Conservation (phyloP, 176 grass and related monocot species). For the Lolium perenne region DNA sequence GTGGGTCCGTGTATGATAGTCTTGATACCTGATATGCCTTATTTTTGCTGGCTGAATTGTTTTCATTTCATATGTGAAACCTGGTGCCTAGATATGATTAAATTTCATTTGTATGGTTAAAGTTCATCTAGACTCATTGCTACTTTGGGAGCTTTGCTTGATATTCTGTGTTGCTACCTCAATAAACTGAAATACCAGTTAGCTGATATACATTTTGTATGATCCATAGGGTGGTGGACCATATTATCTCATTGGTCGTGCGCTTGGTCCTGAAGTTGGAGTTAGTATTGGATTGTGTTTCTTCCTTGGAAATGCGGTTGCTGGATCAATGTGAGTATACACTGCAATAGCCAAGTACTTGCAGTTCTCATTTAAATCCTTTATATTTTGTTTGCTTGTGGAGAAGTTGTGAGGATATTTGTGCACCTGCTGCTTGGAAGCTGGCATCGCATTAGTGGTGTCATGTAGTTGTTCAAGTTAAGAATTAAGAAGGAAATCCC, state of each 20-base stretch:
- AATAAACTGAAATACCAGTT: constrained; percentile 5
- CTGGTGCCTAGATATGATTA: background rate
- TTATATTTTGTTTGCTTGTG: background rate
- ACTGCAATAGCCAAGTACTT: constrained; percentile 28
- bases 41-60: background rate
- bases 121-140: constrained; percentile 14
- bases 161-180: constrained; percentile 3
- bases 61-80: no score
- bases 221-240: constrained; percentile 86
- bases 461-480: constrained; percentile 7
- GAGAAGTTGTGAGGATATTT: constrained; percentile 21
- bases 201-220: constrained; percentile 35
- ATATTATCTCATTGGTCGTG: constrained; percentile 98
- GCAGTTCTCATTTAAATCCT: background rate
- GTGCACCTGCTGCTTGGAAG: constrained; percentile 26
- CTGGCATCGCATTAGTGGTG: background rate
- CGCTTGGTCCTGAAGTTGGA: constrained; percentile 99
- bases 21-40: background rate
- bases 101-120: background rate
- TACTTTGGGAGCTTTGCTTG: constrained; percentile 23
- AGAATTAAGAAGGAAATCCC: no score
- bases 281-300: constrained; percentile 99
- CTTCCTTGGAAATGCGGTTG: constrained; percentile 96
- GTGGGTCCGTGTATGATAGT: constrained; percentile 21
- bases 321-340: constrained; percentile 88